A percentile compares a stretch with the other conserved stretches of the same genome.
These are phyloP conservation scores for Immersiella caudata DNA, from an alignment of 495 filamentous ascomycete species.

Conservation along the genomic window DNA sequence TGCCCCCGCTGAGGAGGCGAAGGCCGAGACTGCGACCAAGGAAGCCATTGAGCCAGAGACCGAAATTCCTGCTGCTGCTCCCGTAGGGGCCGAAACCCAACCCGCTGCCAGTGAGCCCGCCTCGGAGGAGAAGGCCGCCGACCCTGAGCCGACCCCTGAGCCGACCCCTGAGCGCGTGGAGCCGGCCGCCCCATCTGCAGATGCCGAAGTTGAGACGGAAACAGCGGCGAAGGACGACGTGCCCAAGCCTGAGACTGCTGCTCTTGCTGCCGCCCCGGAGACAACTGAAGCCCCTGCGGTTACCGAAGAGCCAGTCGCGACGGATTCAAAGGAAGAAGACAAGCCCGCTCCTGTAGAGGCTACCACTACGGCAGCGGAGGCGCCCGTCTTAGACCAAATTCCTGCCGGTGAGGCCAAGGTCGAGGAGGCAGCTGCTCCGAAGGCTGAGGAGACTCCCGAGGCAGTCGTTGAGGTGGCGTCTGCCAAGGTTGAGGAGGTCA, in stretches of 20 bases:
- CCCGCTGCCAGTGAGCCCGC: background rate
- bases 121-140: constrained; percentile 1
- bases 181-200: background rate
- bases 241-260: background rate
- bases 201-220: background rate
- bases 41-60: constrained; percentile 11
- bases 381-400: background rate
- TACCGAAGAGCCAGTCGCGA: background rate
- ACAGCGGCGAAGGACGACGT: background rate
- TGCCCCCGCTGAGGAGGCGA: background rate
- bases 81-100: background rate
- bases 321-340: background rate
- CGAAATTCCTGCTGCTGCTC: background rate
- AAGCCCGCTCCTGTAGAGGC: background rate
- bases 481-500: background rate
- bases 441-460: background rate
- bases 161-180: no score
- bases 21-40: background rate
- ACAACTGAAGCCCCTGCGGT: background rate
- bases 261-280: background rate
- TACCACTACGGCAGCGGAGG: background rate
- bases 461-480: background rate
- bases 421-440: background rate
- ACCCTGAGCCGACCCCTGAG: background rate
- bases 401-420: background rate